Evolutionary conservation across 495 filamentous ascomycete genomes (phyloP), one percentile per base, ranked within the genome.

Genomic region (Lasiosphaeria miniovina): DNA sequence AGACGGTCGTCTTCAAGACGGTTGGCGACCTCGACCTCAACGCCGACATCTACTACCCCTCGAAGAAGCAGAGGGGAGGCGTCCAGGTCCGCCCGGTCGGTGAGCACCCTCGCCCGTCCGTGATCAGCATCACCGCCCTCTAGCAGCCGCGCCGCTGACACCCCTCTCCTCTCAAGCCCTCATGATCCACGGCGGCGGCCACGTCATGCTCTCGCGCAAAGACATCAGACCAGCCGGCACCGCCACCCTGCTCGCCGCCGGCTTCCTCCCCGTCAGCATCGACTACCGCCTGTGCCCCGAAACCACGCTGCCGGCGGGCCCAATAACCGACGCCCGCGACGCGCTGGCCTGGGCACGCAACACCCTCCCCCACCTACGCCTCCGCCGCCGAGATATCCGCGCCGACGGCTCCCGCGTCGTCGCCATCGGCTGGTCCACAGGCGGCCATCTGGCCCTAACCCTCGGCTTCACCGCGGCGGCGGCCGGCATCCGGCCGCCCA

Each of bases 201-300:
- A 84, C 54, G 58, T 81, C 3, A 75, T 76, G 53, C 62, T 81
- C n/a, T 74, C 76, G 0, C 68, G 82, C 0, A 75, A 75, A n/a
- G 80, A 76, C 40, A 67, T 85, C 8, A 67, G 74, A 0, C 73
- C 71, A 0, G 50, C 57, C 14, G 82, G 84, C 53, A 80, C 73
- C 0, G 24, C 55, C 6, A 36, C 69, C 0, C 68, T 84, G 0
- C 66, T 81, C 3, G 51, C 65, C 0, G 58, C 59, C 1, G 81
- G 80, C 4, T 73, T 84, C 55, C 60, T 86, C 0, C 81, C 83
- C 6, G 68, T 86, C 24, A 81, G 78, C 58, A 54, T 82, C 4
- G 83, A 86, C 61, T 80, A 85, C 65, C 64, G 83, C 12, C 75
- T 86, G 1, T 85, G 83, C 59, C 84, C 84, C 0, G 82, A 86